Conservation (phyloP, 2,329 filamentous ascomycete genomes). For the Aspergillus amoenus region DNA sequence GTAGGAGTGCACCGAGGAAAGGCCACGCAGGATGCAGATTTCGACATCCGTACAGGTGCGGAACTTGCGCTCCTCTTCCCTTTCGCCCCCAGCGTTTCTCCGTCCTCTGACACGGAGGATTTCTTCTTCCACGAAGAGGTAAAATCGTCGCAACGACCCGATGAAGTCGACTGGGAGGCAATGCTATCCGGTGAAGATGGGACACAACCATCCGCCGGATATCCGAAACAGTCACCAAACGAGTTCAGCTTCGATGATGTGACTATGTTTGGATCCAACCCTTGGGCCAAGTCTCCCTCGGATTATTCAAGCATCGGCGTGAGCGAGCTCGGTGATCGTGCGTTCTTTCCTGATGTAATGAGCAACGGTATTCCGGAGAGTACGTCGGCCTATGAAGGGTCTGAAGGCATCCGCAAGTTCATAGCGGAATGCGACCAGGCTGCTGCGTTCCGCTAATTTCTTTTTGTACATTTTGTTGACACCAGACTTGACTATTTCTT, state of each 20-base stretch:
- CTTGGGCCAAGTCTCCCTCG: conserved; percentile 55
- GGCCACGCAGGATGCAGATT: conserved; percentile 75
- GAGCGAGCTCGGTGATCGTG: conserved; percentile 49
- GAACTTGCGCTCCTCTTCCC: conserved; percentile 80
- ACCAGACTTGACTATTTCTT: conserved; percentile 17
- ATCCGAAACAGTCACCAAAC: conserved; percentile 26
- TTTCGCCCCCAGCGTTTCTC: conserved; percentile 67
- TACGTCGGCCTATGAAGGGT: conserved; percentile 58
- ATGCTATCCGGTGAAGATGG: conserved; percentile 52
- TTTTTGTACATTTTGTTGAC: neutral
- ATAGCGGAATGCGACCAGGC: conserved; percentile 62
- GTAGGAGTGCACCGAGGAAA: conserved; percentile 78
- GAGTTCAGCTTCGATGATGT: conserved; percentile 41
- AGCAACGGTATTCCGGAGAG: conserved; percentile 35
- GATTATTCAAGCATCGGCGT: conserved; percentile 59
- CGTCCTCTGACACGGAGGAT: conserved; percentile 43
- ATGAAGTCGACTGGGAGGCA: conserved; percentile 55
- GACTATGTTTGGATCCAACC: conserved; percentile 50
- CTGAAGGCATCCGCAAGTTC: conserved; percentile 66
- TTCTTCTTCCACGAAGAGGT: conserved; percentile 45
- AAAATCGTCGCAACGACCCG: conserved; percentile 30
- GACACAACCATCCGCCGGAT: conserved; percentile 24
- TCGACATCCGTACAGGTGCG: conserved; percentile 65
- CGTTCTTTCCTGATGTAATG: conserved; percentile 39
- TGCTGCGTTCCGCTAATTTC: conserved; percentile 21